Base-by-base conservation (phyloP, 179 eudicot species). In the Corrigiola litoralis region DNA sequence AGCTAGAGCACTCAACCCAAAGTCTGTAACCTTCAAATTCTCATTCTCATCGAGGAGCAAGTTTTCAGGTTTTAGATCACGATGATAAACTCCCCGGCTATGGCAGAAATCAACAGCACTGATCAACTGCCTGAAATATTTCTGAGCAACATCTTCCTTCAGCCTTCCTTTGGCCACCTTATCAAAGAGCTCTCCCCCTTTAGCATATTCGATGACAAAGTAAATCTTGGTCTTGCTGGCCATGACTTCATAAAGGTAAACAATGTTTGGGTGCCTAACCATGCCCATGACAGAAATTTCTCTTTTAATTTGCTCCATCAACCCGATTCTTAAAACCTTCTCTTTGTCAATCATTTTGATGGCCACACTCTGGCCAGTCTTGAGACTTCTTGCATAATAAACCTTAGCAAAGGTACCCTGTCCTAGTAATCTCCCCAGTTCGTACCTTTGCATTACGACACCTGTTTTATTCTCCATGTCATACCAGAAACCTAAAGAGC, bases 131-230 rank as follows among this genome's bases (percentile, higher is more conserved):
- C 61, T 41, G 28, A 74, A 74, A 46, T 74, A 74, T 41, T 47
- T 58, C 24, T 63, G 69, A 50, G 78, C 78, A 69, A 57, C 28
- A 13, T 63, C 70, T 61, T 74, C 78, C 61, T 74, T 74, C 18
- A 74, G 62, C 56, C 70, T 63, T 13, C 74, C 70, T 57, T 74
- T 74, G 34, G 73, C 65, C 24, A 74, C 44, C 70, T 74, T 74
- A 50, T 69, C 74, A 69, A 68, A 74, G 62, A 74, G 78, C 34
- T 74, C 78, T 12, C 78, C 78, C 12, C 78, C 78, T 58, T 63
- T 74, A 32, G 78, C 78, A 57, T 49, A 61, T 42, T 74, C 78
- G 70, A 74, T 68, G 17, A 68, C 73, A 49, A 74, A 68, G 69
- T 74, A 74, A 49, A 74, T 68, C 65, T 64, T 74, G 28, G 66